These are phyloP conservation scores for Hypoxylon sp. DNA, from an alignment of 2,329 filamentous ascomycete species.

Conservation along the genomic window DNA sequence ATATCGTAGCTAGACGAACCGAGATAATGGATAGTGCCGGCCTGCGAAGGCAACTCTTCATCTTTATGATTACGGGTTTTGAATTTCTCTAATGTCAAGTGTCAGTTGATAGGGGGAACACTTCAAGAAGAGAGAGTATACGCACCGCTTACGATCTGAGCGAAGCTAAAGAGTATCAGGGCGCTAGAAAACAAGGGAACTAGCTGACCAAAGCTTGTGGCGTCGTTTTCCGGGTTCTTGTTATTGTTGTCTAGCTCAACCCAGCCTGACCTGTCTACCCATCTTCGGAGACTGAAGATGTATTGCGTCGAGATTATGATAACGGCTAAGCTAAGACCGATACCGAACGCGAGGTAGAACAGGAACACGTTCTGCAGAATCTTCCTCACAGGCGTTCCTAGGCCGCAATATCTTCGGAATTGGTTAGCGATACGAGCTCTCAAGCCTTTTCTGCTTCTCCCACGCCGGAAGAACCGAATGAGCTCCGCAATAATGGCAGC, in stretches of 20 bases:
- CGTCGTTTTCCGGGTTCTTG: constrained; percentile 54
- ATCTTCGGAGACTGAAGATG: constrained; percentile 51
- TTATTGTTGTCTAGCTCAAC: constrained; percentile 37
- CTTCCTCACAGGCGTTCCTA: constrained; percentile 27
- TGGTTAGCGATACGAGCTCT: constrained; percentile 26
- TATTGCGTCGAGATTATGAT: constrained; percentile 46
- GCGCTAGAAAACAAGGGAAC: constrained; percentile 55
- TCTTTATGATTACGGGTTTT: constrained; percentile 37
- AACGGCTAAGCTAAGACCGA: constrained; percentile 47
- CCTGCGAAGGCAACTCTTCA: constrained; percentile 34
- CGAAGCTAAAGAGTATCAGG: constrained; percentile 54
- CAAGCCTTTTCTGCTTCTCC: constrained; percentile 39
- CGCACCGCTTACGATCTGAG: constrained; percentile 53
- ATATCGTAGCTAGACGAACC: constrained; percentile 41
- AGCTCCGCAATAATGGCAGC: constrained; percentile 47
- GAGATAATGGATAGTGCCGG: constrained; percentile 38
- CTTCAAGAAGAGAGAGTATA: neutral
- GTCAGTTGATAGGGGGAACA: constrained; percentile 1
- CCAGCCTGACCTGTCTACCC: constrained; percentile 51
- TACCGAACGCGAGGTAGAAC: constrained; percentile 45
- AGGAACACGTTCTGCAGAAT: constrained; percentile 40
- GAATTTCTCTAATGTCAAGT: constrained; percentile 41
- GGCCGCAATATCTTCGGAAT: constrained; percentile 24
- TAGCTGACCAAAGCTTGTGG: constrained; percentile 56
- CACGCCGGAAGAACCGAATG: constrained; percentile 46